Conservation (phyloP, 2,329 filamentous ascomycete genomes). For the Akanthomyces uredinophilus region DNA sequence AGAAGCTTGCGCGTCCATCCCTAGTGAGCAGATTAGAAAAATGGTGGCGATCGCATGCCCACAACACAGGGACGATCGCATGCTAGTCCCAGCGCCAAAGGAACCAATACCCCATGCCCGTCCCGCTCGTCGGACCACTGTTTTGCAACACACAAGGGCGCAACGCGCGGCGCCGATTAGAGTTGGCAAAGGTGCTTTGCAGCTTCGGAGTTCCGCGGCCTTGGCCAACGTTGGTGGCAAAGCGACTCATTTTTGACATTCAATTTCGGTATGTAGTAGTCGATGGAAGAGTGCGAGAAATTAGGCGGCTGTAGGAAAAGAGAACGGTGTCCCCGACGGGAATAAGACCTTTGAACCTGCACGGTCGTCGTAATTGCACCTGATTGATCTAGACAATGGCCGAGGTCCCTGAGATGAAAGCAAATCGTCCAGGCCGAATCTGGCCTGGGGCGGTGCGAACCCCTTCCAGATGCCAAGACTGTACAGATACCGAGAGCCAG, state of each 20-base stretch:
- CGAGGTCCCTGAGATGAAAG: neutral
- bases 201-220: neutral
- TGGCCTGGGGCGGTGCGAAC: neutral
- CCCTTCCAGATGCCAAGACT: constrained; percentile 2
- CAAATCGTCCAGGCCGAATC: neutral
- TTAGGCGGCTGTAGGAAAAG: neutral
- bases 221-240: neutral
- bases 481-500: neutral
- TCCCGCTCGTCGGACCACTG: neutral
- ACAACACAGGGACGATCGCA: neutral
- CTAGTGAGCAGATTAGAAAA: neutral
- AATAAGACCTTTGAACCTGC: neutral
- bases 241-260: too few species aligned
- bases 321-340: too few species aligned
- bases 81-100: neutral
- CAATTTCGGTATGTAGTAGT: too few species aligned
- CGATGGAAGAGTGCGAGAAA: too few species aligned
- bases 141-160: neutral
- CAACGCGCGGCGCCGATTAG: neutral
- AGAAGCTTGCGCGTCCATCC: neutral
- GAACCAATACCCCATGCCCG: neutral
- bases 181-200: neutral
- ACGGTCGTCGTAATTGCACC: neutral
- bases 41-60: neutral
- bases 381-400: neutral